These are phyloP conservation scores for Diaporthe citri DNA, from an alignment of 2,329 filamentous ascomycete genomes.

Conservation along the genomic window DNA sequence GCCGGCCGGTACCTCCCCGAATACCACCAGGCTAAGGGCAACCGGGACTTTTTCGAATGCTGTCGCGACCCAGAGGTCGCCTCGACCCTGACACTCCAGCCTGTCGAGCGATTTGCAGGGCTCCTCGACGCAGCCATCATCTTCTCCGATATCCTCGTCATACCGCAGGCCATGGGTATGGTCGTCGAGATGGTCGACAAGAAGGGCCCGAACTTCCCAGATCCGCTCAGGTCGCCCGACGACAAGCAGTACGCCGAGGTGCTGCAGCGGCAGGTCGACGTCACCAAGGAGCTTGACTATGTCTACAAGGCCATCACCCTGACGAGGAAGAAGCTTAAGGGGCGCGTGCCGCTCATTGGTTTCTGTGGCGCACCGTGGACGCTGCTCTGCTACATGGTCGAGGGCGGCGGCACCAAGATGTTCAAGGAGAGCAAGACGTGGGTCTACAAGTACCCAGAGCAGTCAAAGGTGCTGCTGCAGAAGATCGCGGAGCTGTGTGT, in stretches of 20 bases:
- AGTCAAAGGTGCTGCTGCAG: slow-evolving; percentile 83
- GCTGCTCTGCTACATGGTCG: slow-evolving; percentile 98
- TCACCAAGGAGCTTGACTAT: slow-evolving; percentile 87
- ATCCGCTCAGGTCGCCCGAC: slow-evolving; percentile 81
- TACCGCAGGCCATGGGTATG: slow-evolving; percentile 99
- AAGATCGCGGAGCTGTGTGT: slow-evolving; percentile 97
- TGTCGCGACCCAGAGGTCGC: slow-evolving; percentile 94
- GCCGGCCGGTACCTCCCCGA: slow-evolving; percentile 97
- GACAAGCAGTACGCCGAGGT: slow-evolving; percentile 87
- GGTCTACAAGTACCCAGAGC: slow-evolving; percentile 90
- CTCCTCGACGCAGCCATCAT: slow-evolving; percentile 98
- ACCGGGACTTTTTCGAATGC: slow-evolving; percentile 96
- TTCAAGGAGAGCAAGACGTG: slow-evolving; percentile 96
- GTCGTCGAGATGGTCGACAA: slow-evolving; percentile 98
- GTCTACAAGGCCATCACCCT: slow-evolving; percentile 96
- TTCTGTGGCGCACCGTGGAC: slow-evolving; percentile 99
- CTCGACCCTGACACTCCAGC: slow-evolving; percentile 93
- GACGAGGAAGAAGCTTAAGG: slow-evolving; percentile 87
- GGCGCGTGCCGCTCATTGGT: slow-evolving; percentile 91
- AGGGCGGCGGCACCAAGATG: slow-evolving; percentile 95
- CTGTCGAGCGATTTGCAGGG: slow-evolving; percentile 89
- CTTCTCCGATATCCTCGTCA: slow-evolving; percentile 98
- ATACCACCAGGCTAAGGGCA: slow-evolving; percentile 95
- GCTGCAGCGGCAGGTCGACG: slow-evolving; percentile 83
- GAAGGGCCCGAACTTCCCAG: slow-evolving; percentile 91